These are phyloP conservation scores for Penicillium canescens DNA, from an alignment of 495 filamentous ascomycete genomes.

Conservation along the genomic window DNA sequence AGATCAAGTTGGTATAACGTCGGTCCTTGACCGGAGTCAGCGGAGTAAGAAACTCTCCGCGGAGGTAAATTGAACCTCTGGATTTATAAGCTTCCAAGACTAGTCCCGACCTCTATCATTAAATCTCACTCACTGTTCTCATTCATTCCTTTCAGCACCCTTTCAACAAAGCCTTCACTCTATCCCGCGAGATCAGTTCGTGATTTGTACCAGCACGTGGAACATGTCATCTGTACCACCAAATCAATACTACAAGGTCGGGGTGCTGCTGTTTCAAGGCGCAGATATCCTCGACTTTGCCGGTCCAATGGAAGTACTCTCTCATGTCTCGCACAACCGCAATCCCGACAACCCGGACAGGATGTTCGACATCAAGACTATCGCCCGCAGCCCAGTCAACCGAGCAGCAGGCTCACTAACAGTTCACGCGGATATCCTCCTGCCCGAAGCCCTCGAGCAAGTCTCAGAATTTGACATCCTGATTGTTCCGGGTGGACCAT, in stretches of 20 bases:
- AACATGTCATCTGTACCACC: slow-evolving; percentile 12
- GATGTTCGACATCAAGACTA: slow-evolving; percentile 31
- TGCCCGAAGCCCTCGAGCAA: slow-evolving; percentile 62
- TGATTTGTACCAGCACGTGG: neutral
- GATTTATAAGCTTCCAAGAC: neutral
- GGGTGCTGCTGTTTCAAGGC: slow-evolving; percentile 44
- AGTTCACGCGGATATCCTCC: slow-evolving; percentile 20
- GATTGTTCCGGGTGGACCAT: slow-evolving; percentile 56
- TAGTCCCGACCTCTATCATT: neutral
- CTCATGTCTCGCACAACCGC: slow-evolving; percentile 33
- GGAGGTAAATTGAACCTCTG: slow-evolving; percentile 7
- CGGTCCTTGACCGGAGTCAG: slow-evolving; percentile 9
- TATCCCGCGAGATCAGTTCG: neutral
- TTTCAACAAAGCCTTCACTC: neutral
- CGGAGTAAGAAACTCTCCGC: slow-evolving; percentile 4
- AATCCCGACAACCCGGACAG: slow-evolving; percentile 27
- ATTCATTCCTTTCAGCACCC: neutral
- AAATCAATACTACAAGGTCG: slow-evolving; percentile 29
- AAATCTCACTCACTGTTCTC: neutral
- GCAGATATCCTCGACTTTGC: slow-evolving; percentile 64
- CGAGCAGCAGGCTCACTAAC: slow-evolving; percentile 22
- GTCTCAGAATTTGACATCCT: slow-evolving; percentile 72
- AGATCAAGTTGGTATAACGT: slow-evolving; percentile 12
- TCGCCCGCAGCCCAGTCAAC: slow-evolving; percentile 37
- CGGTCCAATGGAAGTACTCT: slow-evolving; percentile 62